These are phyloP conservation scores for Trichocladium uniseriatum DNA, from an alignment of 495 filamentous ascomycete species.

Conservation along the genomic window DNA sequence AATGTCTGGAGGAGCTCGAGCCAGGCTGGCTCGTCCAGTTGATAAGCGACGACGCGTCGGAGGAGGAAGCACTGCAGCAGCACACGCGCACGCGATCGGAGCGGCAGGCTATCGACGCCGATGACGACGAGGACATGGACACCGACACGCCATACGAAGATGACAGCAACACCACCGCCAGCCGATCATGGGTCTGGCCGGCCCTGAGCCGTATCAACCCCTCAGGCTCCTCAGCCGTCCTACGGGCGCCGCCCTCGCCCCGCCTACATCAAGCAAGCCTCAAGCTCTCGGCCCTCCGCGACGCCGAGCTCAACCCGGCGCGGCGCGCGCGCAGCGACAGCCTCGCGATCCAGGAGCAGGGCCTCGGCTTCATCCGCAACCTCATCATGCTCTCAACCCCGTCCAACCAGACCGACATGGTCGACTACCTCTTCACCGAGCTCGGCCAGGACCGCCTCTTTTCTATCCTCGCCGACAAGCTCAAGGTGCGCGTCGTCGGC, in stretches of 20 bases:
- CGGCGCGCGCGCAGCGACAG: conserved; percentile 66
- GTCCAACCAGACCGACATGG: conserved; percentile 51
- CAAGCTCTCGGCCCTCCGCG: conserved; percentile 43
- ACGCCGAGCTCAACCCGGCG: conserved; percentile 45
- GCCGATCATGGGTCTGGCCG: conserved; percentile 22
- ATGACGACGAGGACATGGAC: conserved; percentile 60
- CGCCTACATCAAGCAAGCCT: conserved; percentile 38
- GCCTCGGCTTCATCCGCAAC: conserved; percentile 78
- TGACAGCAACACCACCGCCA: conserved; percentile 9
- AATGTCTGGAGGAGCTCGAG: conserved; percentile 64
- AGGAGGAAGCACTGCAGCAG: conserved; percentile 38
- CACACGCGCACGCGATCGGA: conserved; percentile 26
- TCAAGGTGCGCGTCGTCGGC: conserved; percentile 48
- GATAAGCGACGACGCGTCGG: conserved; percentile 49
- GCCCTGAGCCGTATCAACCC: background rate
- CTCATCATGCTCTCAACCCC: conserved; percentile 48
- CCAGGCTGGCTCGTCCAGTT: conserved; percentile 71
- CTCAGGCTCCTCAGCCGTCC: background rate
- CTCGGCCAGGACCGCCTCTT: conserved; percentile 71
- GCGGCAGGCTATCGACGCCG: conserved; percentile 20
- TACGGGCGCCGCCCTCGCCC: background rate
- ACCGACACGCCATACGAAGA: conserved; percentile 31
- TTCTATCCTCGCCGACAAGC: conserved; percentile 62
- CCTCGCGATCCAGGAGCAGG: conserved; percentile 81
- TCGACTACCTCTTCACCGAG: conserved; percentile 68